Evolutionary conservation across 148 eudicot species (phyloP).

Genomic region (Arbutus unedo): DNA sequence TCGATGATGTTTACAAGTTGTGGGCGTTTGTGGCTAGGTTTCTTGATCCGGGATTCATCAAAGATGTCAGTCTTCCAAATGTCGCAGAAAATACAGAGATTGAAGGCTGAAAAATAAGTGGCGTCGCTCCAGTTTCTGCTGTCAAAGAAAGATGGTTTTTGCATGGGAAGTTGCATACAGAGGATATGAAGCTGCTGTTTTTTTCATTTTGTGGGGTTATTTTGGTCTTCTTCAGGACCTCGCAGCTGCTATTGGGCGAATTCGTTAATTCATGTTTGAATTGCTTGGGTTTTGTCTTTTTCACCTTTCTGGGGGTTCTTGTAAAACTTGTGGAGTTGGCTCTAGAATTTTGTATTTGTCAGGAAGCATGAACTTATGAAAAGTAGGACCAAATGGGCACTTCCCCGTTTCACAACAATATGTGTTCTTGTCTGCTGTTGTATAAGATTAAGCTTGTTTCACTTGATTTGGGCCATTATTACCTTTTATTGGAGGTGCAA

Average conservation of each 20-base stretch:
- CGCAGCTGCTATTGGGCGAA: slow-evolving; percentile 16
- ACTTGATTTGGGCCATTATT: slow-evolving; percentile 11
- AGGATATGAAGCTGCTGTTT: slow-evolving; percentile 3
- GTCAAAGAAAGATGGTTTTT: slow-evolving; percentile 15
- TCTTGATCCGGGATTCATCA: slow-evolving; percentile 66
- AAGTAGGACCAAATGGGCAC: slow-evolving; percentile 13
- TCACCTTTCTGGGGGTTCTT: slow-evolving; percentile 19
- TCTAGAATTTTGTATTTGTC: slow-evolving; percentile 28
- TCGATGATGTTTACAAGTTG: slow-evolving; percentile 86
- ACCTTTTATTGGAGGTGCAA: not conserved
- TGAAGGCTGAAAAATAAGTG: slow-evolving; percentile 15
- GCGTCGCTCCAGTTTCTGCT: not conserved
- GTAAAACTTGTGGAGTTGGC: slow-evolving; percentile 25
- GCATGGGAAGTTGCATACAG: slow-evolving; percentile 1
- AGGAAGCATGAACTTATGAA: slow-evolving; percentile 17
- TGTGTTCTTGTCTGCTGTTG: slow-evolving; percentile 21
- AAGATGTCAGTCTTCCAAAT: slow-evolving; percentile 58
- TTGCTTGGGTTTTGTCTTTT: slow-evolving; percentile 22
- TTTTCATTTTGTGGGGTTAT: not conserved
- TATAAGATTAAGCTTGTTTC: slow-evolving; percentile 21
- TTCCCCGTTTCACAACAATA: slow-evolving; percentile 4
- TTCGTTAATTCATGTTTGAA: slow-evolving; percentile 32
- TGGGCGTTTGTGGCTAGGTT: slow-evolving; percentile 94
- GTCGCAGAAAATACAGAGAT: slow-evolving; percentile 62
- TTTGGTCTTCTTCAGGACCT: slow-evolving; percentile 14